Evolutionary conservation across 441 rosid species (phyloP).

Genomic region (Syzygium malaccense): DNA sequence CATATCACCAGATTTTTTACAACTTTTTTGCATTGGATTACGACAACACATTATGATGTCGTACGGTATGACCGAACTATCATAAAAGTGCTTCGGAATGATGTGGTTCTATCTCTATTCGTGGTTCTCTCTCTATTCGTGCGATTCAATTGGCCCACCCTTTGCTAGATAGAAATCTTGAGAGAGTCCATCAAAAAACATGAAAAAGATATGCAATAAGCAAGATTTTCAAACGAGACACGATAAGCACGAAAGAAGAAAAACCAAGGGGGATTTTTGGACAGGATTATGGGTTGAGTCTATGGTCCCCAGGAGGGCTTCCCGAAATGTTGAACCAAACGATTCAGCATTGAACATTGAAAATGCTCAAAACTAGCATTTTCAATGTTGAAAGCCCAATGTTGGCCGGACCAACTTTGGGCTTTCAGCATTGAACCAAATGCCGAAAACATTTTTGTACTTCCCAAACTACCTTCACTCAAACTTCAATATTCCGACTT

Average conservation of each 20-base stretch:
- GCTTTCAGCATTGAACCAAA: too few species aligned
- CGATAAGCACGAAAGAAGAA: not conserved
- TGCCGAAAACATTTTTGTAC: too few species aligned
- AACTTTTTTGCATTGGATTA: not conserved
- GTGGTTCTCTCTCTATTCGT: not conserved
- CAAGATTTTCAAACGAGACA: not conserved
- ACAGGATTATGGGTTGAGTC: not conserved
- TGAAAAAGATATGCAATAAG: not conserved
- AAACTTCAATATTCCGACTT: too few species aligned
- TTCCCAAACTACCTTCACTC: too few species aligned
- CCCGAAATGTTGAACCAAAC: too few species aligned
- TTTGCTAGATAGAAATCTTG: not conserved
- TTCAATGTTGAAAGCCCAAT: too few species aligned
- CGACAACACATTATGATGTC: not conserved
- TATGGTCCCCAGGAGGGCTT: not conserved
- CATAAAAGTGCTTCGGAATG: not conserved
- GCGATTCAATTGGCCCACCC: not conserved
- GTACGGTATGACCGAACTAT: not conserved
- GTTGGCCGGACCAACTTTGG: too few species aligned
- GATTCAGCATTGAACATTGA: too few species aligned
- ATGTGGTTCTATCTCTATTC: not conserved
- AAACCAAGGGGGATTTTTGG: not conserved
- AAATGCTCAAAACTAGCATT: too few species aligned
- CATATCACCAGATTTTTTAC: not conserved
- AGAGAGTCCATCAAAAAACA: not conserved